Base-by-base conservation (phyloP, 371 early-diverging fungal species). In the Sporodiniella umbellata region DNA sequence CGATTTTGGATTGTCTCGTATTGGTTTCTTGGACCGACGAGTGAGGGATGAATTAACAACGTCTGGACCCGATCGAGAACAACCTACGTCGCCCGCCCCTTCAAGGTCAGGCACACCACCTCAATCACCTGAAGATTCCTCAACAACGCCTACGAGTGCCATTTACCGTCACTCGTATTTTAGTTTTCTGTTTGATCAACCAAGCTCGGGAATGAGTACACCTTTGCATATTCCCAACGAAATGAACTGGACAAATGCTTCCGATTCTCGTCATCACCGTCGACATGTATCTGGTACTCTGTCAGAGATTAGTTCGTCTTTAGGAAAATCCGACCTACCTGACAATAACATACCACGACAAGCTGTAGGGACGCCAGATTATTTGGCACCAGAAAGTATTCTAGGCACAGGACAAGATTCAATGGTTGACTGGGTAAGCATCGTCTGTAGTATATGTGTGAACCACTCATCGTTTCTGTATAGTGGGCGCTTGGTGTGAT, bases 291-390 rank as follows among this genome's bases (percentile, higher is more conserved):
- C 62, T 12, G 26, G 57, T 10, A 53, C 57, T 4, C 21, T 62
- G 24, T 56, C 62, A 4, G 62, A 62, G 10, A 44, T 59, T 0
- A 48, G 18, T 11, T 22, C 45, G 25, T 35, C 48, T 2, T 33
- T 54, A 42, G 43, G 24, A 5, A 48, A 48, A 39, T 23, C 31
- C 23, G 45, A 45, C 3, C 42, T 11, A 1, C 42, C 48, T 24
- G 39, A 45, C 19, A 38, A 53, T 2, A 40, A 25, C 11, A 39
- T 45, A 4, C 48, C 56, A 4, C 47, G 56, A 2, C 53, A 55
- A 23, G 75, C 75, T 48, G 91, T 93, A 10, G 99, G 99, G 8
- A 98, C 99, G 11, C 99, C 99, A 0, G 99, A 96, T 65, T 98
- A 96, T 61, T 73, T 98, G 52, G 95, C 97, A 1, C 97, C 97